Conservation (phyloP, 306 rosid species). For the Glycine latifolia region DNA sequence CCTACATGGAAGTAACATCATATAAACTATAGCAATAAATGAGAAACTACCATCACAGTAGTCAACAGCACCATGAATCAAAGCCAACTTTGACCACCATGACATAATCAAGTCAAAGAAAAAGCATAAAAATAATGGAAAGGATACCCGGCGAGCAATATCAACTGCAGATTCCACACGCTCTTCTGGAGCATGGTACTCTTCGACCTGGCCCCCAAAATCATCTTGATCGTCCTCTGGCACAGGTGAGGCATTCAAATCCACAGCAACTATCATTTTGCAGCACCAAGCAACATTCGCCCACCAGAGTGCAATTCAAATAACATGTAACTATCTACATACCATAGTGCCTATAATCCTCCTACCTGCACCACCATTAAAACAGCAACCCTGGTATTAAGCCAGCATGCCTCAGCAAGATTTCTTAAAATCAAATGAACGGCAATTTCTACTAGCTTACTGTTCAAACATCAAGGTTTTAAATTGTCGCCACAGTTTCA, state of each 20-base stretch:
- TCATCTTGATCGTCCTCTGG: constrained; percentile 94
- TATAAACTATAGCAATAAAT: constrained; percentile 1
- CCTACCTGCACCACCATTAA: constrained; percentile 49
- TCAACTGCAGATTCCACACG: constrained; percentile 71
- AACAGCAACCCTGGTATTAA: constrained; percentile 38
- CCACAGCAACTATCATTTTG: constrained; percentile 82
- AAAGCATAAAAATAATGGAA: constrained; percentile 32
- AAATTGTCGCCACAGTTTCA: not conserved
- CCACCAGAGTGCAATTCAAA: constrained; percentile 43
- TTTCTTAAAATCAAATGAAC: not conserved
- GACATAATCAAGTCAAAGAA: constrained; percentile 30
- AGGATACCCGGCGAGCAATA: constrained; percentile 83
- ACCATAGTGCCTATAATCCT: not conserved
- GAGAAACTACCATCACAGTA: constrained; percentile 41
- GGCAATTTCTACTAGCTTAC: not conserved
- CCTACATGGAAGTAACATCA: constrained; percentile 10
- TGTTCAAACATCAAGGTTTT: constrained; percentile 15
- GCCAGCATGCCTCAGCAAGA: not conserved
- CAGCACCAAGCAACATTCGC: constrained; percentile 58
- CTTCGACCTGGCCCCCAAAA: constrained; percentile 67
- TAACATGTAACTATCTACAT: constrained; percentile 37
- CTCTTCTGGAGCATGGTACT: constrained; percentile 69
- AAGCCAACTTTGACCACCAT: not conserved
- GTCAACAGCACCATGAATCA: constrained; percentile 34
- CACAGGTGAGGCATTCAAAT: constrained; percentile 93